phyloP scores from a whole-genome alignment of 306 rosid genomes.

The Quercus wislizeni region DNA sequence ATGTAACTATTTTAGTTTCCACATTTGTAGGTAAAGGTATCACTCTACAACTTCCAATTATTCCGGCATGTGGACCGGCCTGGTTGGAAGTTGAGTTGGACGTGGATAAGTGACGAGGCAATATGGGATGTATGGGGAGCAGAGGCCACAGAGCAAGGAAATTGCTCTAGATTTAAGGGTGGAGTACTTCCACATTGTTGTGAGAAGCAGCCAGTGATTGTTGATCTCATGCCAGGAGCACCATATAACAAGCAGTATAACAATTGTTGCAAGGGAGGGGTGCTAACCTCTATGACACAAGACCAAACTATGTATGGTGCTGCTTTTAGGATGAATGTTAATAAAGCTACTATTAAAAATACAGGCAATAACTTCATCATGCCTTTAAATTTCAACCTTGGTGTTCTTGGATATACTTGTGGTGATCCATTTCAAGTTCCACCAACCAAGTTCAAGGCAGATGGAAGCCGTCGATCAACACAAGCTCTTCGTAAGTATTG shows the following conservation, averaged over 20 bases:
- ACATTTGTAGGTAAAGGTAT: constrained; percentile 49
- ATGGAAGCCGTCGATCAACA: constrained; percentile 49
- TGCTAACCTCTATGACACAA: constrained; percentile 56
- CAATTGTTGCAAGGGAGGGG: constrained; percentile 72
- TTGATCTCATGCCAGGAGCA: constrained; percentile 65
- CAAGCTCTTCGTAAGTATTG: constrained; percentile 58
- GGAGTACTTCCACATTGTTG: constrained; percentile 64
- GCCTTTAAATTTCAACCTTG: constrained; percentile 58
- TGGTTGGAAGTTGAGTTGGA: constrained; percentile 71
- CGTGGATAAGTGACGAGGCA: constrained; percentile 61
- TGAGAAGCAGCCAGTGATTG: constrained; percentile 44
- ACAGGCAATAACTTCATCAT: constrained; percentile 6
- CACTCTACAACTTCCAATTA: constrained; percentile 57
- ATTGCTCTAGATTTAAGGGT: constrained; percentile 55
- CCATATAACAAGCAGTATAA: constrained; percentile 50
- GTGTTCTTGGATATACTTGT: constrained; percentile 67
- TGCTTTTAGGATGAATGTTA: constrained; percentile 50
- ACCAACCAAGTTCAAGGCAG: constrained; percentile 37
- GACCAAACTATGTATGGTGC: constrained; percentile 39
- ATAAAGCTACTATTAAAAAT: not conserved
- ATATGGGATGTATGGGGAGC: constrained; percentile 82
- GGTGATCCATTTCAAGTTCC: constrained; percentile 45
- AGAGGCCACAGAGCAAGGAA: constrained; percentile 66
- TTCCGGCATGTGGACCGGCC: constrained; percentile 68
- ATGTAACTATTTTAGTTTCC: not conserved